These are phyloP conservation scores for Pestalotiopsis sp. DNA, from an alignment of 2,329 filamentous ascomycete genomes.

Conservation along the genomic window DNA sequence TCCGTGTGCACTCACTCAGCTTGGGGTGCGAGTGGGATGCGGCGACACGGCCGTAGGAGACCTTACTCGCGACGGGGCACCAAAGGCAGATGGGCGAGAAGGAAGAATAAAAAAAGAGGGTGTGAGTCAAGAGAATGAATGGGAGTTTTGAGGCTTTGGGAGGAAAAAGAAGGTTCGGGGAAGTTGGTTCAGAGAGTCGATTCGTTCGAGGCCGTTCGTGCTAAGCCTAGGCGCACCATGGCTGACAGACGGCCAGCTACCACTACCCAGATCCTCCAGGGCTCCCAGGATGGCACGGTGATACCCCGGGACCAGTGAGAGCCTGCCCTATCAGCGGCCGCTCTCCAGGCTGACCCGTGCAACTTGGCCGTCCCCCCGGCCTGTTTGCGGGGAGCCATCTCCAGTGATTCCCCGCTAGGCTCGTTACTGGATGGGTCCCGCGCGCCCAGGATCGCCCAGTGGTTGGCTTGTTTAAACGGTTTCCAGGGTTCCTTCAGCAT, in stretches of 20 bases:
- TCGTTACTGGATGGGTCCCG: not conserved
- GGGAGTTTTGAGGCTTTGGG: not conserved
- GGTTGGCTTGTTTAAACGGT: not conserved
- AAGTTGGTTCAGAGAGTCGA: not conserved
- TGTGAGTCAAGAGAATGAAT: not conserved
- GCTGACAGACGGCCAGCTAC: not conserved
- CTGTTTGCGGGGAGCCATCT: not conserved
- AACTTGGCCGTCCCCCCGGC: not conserved
- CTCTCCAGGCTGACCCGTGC: not conserved
- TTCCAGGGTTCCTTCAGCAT: not conserved
- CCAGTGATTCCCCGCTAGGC: not conserved
- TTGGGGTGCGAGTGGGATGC: not conserved
- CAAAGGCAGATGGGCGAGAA: not conserved
- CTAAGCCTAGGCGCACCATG: not conserved
- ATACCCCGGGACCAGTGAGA: not conserved
- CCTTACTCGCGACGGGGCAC: not conserved
- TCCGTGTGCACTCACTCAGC: not conserved
- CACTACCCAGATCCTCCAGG: not conserved
- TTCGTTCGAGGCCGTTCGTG: not conserved
- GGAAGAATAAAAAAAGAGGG: not conserved
- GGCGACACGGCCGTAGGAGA: not conserved
- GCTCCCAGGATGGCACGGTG: constrained; percentile 3
- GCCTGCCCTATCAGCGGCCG: not conserved
- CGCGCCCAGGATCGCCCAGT: not conserved
- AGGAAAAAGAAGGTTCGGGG: not conserved